Percentiles rank a stretch among this genome's conserved stretches.
Evolutionary conservation across 805 yeast genomes (phyloP).

Genomic region (Candida easanensis): DNA sequence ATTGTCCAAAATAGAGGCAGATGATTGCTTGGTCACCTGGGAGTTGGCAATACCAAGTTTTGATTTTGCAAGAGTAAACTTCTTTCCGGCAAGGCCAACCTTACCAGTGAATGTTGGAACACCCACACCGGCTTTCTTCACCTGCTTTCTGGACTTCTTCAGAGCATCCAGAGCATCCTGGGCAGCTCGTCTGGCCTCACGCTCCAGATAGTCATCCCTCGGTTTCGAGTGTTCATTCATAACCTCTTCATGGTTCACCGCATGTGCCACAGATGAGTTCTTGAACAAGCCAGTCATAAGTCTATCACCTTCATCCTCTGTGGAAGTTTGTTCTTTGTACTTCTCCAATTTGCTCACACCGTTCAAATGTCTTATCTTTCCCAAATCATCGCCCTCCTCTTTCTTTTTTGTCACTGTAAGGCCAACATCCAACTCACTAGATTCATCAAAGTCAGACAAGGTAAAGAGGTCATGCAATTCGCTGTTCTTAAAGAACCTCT

Average conservation of each 20-base stretch:
- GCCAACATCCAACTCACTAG: conserved; percentile 36
- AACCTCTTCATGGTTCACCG: conserved; percentile 76
- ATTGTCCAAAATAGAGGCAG: conserved; percentile 47
- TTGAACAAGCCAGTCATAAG: conserved; percentile 76
- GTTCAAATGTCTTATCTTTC: conserved; percentile 54
- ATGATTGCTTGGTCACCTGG: conserved; percentile 29
- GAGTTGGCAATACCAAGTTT: conserved; percentile 17
- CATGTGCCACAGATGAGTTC: conserved; percentile 66
- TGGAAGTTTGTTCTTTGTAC: conserved; percentile 41
- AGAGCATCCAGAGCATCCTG: conserved; percentile 53
- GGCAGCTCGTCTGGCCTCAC: conserved; percentile 59
- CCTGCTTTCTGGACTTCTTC: conserved; percentile 48
- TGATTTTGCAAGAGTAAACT: conserved; percentile 22
- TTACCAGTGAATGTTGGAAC: conserved; percentile 97
- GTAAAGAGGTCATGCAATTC: conserved; percentile 89
- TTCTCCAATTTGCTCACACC: conserved; percentile 77
- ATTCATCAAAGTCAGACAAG: conserved; percentile 64
- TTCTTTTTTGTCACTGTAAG: conserved; percentile 50
- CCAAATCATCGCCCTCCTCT: conserved; percentile 60
- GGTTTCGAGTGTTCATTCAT: conserved; percentile 45
- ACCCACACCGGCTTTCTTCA: conserved; percentile 51
- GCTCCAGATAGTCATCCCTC: conserved; percentile 41
- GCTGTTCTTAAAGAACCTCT: conserved; percentile 87
- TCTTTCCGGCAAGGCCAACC: conserved; percentile 79
- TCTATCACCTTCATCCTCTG: conserved; percentile 52